Evolutionary conservation across 352 stramenopile species (phyloP).

Genomic region (Peronospora destructor): DNA sequence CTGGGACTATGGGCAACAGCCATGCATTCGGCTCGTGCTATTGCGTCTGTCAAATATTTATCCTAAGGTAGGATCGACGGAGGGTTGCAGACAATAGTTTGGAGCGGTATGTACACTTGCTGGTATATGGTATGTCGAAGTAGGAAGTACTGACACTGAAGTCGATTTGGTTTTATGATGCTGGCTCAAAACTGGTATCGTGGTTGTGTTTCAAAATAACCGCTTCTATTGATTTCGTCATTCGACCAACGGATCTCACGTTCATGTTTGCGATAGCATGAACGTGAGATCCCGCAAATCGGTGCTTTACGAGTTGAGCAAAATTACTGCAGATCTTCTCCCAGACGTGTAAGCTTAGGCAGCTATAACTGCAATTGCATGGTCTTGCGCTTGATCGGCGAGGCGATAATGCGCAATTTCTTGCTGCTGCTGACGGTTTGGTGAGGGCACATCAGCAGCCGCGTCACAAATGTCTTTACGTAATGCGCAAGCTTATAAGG

Average conservation of each 20-base stretch:
- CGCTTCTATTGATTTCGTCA: slow-evolving; percentile 7
- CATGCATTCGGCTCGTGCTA: slow-evolving; percentile 11
- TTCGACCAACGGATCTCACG: slow-evolving; percentile 39
- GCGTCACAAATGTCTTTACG: too few species aligned
- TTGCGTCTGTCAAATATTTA: slow-evolving; percentile 23
- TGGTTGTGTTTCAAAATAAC: slow-evolving; percentile 13
- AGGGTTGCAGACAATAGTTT: slow-evolving; percentile 1
- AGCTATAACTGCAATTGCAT: too few species aligned
- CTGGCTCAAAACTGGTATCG: slow-evolving; percentile 26
- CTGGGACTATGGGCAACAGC: too few species aligned
- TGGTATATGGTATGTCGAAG: background rate
- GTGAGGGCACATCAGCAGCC: too few species aligned
- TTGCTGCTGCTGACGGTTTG: too few species aligned
- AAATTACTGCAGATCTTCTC: slow-evolving; percentile 26
- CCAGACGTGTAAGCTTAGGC: too few species aligned
- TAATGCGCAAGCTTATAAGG: too few species aligned
- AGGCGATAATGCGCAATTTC: too few species aligned
- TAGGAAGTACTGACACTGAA: slow-evolving; percentile 4
- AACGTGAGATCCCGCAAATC: slow-evolving; percentile 16
- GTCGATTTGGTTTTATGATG: background rate
- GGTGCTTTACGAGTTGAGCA: slow-evolving; percentile 27
- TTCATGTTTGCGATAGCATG: slow-evolving; percentile 30
- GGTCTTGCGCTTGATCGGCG: too few species aligned
- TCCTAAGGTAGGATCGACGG: background rate
- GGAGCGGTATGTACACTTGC: background rate